These are phyloP conservation scores for Echria macrotheca DNA, from an alignment of 495 filamentous ascomycete species.

Conservation along the genomic window DNA sequence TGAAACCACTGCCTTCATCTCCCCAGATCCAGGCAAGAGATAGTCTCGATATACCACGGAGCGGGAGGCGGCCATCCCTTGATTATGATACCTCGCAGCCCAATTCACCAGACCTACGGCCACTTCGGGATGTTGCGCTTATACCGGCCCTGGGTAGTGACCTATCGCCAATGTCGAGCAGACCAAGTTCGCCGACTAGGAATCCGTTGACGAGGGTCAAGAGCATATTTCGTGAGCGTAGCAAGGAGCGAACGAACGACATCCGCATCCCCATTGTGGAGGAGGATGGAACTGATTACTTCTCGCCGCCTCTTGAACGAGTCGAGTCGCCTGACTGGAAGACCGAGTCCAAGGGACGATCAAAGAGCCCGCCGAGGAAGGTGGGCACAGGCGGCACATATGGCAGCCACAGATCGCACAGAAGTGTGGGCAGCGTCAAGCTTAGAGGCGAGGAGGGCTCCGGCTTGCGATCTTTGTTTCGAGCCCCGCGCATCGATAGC, in stretches of 20 bases:
- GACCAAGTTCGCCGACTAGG: constrained; percentile 38
- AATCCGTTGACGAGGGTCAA: constrained; percentile 42
- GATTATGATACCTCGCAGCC: constrained; percentile 39
- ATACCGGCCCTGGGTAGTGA: constrained; percentile 39
- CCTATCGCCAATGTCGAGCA: constrained; percentile 36
- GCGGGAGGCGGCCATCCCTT: constrained; percentile 30
- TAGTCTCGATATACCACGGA: constrained; percentile 37
- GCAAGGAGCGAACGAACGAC: constrained; percentile 32
- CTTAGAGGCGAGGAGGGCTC: constrained; percentile 36
- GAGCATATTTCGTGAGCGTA: constrained; percentile 45
- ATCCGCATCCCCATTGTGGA: constrained; percentile 19
- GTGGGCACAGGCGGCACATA: constrained; percentile 22
- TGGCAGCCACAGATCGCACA: constrained; percentile 34
- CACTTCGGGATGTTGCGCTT: constrained; percentile 24
- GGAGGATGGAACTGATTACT: constrained; percentile 9
- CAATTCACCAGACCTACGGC: constrained; percentile 30
- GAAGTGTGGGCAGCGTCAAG: constrained; percentile 32
- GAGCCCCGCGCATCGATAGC: constrained; percentile 42
- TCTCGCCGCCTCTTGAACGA: constrained; percentile 15
- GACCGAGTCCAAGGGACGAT: too few species aligned
- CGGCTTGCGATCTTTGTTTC: constrained; percentile 39
- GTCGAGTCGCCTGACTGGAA: constrained; percentile 24
- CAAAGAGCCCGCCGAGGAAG: constrained; percentile 36
- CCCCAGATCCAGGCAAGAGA: constrained; percentile 26
- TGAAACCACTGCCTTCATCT: constrained; percentile 20